These are phyloP conservation scores for Bryum argenteum DNA, from an alignment of 225 moss, liverwort and hornwort genomes.

Conservation along the genomic window DNA sequence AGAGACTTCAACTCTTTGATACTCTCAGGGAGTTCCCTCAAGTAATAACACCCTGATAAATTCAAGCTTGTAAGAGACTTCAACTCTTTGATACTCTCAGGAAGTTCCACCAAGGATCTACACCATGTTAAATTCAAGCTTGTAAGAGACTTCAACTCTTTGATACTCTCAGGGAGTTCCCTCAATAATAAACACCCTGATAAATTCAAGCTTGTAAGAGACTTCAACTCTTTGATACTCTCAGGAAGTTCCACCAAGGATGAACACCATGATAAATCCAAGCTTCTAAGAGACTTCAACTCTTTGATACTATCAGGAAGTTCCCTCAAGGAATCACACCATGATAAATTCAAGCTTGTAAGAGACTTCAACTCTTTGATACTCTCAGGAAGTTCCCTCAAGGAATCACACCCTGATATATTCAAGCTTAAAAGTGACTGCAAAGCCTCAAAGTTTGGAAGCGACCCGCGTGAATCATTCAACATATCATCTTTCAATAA, in stretches of 20 bases:
- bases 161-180: background rate
- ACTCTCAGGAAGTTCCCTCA: background rate
- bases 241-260: background rate
- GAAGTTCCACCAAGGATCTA: background rate
- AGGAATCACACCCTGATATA: fast-evolving
- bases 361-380: background rate
- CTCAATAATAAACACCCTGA: fast-evolving
- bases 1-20: background rate
- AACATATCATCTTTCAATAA: fast-evolving
- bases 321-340: background rate
- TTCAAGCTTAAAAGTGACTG: fast-evolving
- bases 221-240: background rate
- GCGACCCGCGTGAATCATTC: background rate
- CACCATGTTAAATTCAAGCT: background rate
- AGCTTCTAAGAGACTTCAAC: background rate
- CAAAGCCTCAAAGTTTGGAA: background rate
- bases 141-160: background rate
- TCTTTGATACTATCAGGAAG: background rate
- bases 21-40: background rate
- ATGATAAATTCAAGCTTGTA: background rate
- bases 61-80: background rate
- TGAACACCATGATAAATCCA: background rate
- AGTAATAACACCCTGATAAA: background rate
- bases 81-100: background rate
- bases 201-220: background rate